phyloP scores from a whole-genome alignment of 2,329 filamentous ascomycete species.

The Exophiala viscosa region DNA sequence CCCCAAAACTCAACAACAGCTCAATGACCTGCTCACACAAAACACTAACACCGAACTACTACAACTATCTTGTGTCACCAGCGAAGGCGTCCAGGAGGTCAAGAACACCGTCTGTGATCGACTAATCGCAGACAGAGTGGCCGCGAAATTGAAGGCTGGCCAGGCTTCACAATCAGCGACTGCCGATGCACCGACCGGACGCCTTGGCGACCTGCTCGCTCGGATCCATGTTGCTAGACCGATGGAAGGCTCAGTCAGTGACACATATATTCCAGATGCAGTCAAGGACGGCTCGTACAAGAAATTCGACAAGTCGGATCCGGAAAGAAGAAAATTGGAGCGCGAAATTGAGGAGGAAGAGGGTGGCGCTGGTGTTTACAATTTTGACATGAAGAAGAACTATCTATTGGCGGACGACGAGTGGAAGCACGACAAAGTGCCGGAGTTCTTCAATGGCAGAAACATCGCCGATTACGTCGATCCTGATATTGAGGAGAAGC shows the following conservation, averaged over 20 bases:
- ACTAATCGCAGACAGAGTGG: constrained; percentile 85
- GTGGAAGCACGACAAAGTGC: constrained; percentile 95
- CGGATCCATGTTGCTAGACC: constrained; percentile 97
- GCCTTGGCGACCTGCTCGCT: constrained; percentile 84
- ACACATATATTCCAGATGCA: constrained; percentile 85
- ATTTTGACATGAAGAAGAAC: constrained; percentile 83
- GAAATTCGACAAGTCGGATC: constrained; percentile 88
- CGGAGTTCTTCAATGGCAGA: constrained; percentile 89
- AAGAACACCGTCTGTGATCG: constrained; percentile 94
- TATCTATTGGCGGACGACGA: constrained; percentile 83
- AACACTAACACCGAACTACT: constrained; percentile 87
- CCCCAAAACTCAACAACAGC: constrained; percentile 68
- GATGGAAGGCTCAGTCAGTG: constrained; percentile 70
- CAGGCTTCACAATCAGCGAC: constrained; percentile 78
- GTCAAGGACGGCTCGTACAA: constrained; percentile 62
- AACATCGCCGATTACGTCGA: constrained; percentile 98
- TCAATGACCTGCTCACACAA: constrained; percentile 72
- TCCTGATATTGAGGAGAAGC: constrained; percentile 90
- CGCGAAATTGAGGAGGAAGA: constrained; percentile 87
- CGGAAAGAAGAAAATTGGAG: constrained; percentile 73
- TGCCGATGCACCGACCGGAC: constrained; percentile 70
- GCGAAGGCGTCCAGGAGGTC: constrained; percentile 88
- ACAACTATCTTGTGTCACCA: constrained; percentile 89
- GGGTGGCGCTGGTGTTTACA: constrained; percentile 93
- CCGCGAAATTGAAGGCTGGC: constrained; percentile 88